Conservation (phyloP, 345 rosid species). For the Schrenkiella parvula region DNA sequence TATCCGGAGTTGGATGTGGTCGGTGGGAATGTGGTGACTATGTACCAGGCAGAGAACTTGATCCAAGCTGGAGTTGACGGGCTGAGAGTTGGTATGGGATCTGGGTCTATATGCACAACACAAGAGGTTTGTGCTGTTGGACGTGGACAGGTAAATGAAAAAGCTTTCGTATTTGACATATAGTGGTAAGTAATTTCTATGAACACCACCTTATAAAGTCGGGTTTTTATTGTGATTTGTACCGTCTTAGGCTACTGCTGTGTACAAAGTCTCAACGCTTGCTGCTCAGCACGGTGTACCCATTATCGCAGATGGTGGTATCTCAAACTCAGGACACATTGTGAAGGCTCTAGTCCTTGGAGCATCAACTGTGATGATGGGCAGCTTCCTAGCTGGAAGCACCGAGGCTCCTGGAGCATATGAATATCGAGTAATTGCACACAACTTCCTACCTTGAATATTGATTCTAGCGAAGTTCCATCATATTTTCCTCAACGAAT, state of each 20-base stretch:
- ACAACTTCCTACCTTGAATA: neutral
- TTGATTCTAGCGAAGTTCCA: neutral
- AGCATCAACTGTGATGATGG: slow-evolving; percentile 98
- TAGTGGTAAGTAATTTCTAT: neutral
- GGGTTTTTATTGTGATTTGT: neutral
- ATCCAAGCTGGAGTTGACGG: slow-evolving; percentile 82
- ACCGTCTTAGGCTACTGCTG: slow-evolving; percentile 74
- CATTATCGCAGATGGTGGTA: slow-evolving; percentile 95
- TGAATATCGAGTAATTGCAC: slow-evolving; percentile 44
- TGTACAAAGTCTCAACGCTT: slow-evolving; percentile 79
- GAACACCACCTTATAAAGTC: neutral
- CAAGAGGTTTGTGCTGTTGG: slow-evolving; percentile 97
- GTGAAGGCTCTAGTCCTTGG: slow-evolving; percentile 86
- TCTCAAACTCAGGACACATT: slow-evolving; percentile 88
- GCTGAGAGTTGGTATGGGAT: slow-evolving; percentile 89
- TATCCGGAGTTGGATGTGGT: slow-evolving; percentile 79
- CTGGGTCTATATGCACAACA: slow-evolving; percentile 92
- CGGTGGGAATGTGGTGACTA: slow-evolving; percentile 88
- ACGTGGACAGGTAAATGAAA: slow-evolving; percentile 68
- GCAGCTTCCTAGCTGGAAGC: slow-evolving; percentile 92
- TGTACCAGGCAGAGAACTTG: slow-evolving; percentile 81
- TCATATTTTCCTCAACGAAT: neutral
- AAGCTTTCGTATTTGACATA: neutral
- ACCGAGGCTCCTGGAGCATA: slow-evolving; percentile 82
- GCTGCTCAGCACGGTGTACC: slow-evolving; percentile 75